Percentiles rank a stretch among this genome's conserved stretches.
Conservation (phyloP, 2,329 filamentous ascomycete species). For the Tolypocladium nubicola region DNA sequence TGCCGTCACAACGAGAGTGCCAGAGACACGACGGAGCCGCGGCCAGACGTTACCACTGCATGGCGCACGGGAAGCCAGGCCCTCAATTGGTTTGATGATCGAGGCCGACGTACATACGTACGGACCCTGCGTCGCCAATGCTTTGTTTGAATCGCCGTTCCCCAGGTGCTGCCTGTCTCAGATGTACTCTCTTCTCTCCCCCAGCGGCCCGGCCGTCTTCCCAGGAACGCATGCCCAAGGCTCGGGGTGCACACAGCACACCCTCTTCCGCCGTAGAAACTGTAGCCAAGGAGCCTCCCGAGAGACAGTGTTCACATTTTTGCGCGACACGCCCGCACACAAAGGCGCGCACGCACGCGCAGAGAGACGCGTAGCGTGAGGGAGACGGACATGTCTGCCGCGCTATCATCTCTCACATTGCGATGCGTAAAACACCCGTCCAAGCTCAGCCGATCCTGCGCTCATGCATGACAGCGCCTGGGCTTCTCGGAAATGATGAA, state of each 20-base stretch:
- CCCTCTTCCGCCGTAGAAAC: background rate
- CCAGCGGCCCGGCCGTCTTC: background rate
- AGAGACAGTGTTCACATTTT: background rate
- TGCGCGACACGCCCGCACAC: background rate
- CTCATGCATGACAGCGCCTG: background rate
- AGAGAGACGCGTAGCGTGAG: background rate
- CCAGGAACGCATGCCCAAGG: background rate
- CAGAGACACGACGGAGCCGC: background rate
- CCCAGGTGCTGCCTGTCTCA: background rate
- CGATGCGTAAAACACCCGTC: background rate
- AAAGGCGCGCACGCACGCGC: background rate
- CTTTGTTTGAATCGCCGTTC: background rate
- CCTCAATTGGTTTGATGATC: background rate
- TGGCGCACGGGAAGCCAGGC: background rate
- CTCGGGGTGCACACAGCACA: background rate
- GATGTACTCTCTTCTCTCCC: background rate
- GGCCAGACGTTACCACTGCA: background rate
- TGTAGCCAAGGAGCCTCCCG: background rate
- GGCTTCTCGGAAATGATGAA: background rate
- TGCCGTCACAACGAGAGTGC: background rate
- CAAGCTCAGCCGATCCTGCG: background rate
- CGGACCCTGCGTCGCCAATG: background rate
- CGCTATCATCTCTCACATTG: background rate
- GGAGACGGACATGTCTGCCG: background rate
- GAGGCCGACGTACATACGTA: background rate